A percentile compares a stretch with the other conserved stretches of the same genome.
phyloP scores from a whole-genome alignment of 2,329 filamentous ascomycete species.

The Verruconis gallopava region DNA sequence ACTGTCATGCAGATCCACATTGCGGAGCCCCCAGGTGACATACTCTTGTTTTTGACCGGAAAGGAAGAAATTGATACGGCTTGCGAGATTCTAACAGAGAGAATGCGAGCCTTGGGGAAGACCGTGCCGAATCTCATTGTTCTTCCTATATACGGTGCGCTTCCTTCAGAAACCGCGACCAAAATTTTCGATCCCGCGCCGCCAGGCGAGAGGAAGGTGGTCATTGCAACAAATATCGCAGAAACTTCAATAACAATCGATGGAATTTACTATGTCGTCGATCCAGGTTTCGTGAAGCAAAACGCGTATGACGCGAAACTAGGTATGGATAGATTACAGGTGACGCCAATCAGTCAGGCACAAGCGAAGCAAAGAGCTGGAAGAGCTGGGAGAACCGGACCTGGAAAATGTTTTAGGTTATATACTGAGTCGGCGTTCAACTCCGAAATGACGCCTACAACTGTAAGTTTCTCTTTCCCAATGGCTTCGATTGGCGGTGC shows the following conservation, averaged over 20 bases:
- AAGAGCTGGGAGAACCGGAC: slow-evolving; percentile 83
- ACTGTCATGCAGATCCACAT: slow-evolving; percentile 98
- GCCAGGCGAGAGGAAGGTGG: slow-evolving; percentile 74
- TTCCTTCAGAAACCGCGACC: slow-evolving; percentile 88
- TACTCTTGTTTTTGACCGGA: slow-evolving; percentile 90
- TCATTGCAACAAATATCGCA: slow-evolving; percentile 96
- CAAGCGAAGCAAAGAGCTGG: slow-evolving; percentile 92
- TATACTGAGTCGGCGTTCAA: slow-evolving; percentile 95
- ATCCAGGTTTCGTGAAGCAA: slow-evolving; percentile 95
- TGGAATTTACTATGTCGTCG: slow-evolving; percentile 92
- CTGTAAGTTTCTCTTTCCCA: too few species aligned
- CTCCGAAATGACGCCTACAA: slow-evolving; percentile 91
- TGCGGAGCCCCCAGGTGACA: slow-evolving; percentile 83
- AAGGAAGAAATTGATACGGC: slow-evolving; percentile 96
- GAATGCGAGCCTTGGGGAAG: slow-evolving; percentile 90
- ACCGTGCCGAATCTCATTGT: slow-evolving; percentile 86
- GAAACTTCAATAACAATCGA: slow-evolving; percentile 98
- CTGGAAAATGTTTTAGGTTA: slow-evolving; percentile 87
- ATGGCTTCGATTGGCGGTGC: too few species aligned
- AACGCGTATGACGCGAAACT: slow-evolving; percentile 95
- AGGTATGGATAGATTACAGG: slow-evolving; percentile 91
- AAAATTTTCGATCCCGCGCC: slow-evolving; percentile 90
- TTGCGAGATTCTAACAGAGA: slow-evolving; percentile 82
- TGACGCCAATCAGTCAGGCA: slow-evolving; percentile 92
- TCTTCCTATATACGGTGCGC: slow-evolving; percentile 86